Percentiles rank a stretch among this genome's conserved stretches.
These are phyloP conservation scores for Truncatella angustata DNA, from an alignment of 2,329 filamentous ascomycete genomes.

Conservation along the genomic window DNA sequence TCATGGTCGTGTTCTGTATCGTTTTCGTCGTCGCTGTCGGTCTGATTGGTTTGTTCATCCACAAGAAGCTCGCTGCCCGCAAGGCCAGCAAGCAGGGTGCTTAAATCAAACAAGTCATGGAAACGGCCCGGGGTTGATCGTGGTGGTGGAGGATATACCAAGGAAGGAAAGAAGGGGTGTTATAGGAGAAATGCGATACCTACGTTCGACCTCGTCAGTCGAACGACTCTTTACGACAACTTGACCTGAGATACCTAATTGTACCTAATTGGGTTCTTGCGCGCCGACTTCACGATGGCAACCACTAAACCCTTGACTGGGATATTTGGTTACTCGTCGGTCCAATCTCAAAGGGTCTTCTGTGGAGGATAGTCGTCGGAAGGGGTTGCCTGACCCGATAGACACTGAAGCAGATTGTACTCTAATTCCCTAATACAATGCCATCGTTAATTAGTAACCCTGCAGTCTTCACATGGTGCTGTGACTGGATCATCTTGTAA, in stretches of 20 bases:
- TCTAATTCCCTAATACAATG: constrained; percentile 13
- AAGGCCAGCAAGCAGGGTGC: constrained; percentile 19
- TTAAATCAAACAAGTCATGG: constrained; percentile 18
- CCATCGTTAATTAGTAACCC: constrained; percentile 8
- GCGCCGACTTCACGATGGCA: background rate
- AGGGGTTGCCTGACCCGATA: constrained; percentile 3
- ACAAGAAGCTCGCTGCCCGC: constrained; percentile 24
- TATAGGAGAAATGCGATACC: constrained; percentile 19
- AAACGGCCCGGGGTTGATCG: constrained; percentile 13
- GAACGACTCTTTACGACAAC: constrained; percentile 14
- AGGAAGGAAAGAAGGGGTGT: constrained; percentile 16
- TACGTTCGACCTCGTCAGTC: constrained; percentile 18
- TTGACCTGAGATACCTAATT: constrained; percentile 12
- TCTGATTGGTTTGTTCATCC: constrained; percentile 28
- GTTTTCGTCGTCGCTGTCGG: constrained; percentile 31
- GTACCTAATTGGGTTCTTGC: background rate
- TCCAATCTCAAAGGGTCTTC: constrained; percentile 4
- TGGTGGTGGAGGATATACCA: constrained; percentile 11
- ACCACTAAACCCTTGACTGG: background rate
- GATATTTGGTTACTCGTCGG: background rate
- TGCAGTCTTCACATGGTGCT: too few species aligned
- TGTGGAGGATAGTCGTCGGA: background rate
- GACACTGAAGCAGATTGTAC: constrained; percentile 9
- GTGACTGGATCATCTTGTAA: too few species aligned
- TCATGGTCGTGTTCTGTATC: constrained; percentile 32